Evolutionary conservation across 495 filamentous ascomycete species (phyloP).

Genomic region (Cetradonia linearis): DNA sequence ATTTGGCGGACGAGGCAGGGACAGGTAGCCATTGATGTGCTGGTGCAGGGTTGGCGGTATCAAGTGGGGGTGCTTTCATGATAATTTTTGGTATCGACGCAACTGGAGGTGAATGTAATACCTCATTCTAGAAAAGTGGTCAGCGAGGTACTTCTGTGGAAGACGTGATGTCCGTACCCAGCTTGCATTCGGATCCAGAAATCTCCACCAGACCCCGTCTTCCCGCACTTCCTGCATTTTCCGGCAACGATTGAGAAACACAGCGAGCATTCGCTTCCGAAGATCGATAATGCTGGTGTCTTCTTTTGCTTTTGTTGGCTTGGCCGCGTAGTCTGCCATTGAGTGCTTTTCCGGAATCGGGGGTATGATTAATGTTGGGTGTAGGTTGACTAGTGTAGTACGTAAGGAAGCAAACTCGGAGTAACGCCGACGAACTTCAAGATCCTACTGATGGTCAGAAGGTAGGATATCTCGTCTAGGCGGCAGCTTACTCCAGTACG

Average conservation of each 20-base stretch:
- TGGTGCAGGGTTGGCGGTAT: conserved; percentile 81
- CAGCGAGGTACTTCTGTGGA: not conserved
- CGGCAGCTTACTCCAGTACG: conserved; percentile 66
- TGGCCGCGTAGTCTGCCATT: conserved; percentile 96
- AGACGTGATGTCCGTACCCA: conserved; percentile 55
- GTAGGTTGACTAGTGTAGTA: conserved; percentile 76
- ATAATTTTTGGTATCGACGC: conserved; percentile 86
- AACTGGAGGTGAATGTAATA: conserved; percentile 79
- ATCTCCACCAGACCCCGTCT: conserved; percentile 95
- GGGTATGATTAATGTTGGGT: conserved; percentile 88
- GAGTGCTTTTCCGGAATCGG: conserved; percentile 98
- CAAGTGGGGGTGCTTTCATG: conserved; percentile 84
- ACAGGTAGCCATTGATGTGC: conserved; percentile 83
- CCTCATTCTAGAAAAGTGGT: conserved; percentile 59
- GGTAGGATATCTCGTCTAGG: conserved; percentile 13
- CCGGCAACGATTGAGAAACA: conserved; percentile 88
- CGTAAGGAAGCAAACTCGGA: conserved; percentile 94
- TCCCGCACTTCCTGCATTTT: conserved; percentile 87
- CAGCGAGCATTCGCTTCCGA: conserved; percentile 87
- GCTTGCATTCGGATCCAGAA: conserved; percentile 94
- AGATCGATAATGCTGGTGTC: conserved; percentile 93
- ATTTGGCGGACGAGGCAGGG: conserved; percentile 72
- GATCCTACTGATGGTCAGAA: conserved; percentile 48
- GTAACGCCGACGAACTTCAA: conserved; percentile 89
- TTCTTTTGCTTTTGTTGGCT: conserved; percentile 95